Evolutionary conservation across 768 basidiomycete genomes (phyloP).

Genomic region (Trametes gibbosa): DNA sequence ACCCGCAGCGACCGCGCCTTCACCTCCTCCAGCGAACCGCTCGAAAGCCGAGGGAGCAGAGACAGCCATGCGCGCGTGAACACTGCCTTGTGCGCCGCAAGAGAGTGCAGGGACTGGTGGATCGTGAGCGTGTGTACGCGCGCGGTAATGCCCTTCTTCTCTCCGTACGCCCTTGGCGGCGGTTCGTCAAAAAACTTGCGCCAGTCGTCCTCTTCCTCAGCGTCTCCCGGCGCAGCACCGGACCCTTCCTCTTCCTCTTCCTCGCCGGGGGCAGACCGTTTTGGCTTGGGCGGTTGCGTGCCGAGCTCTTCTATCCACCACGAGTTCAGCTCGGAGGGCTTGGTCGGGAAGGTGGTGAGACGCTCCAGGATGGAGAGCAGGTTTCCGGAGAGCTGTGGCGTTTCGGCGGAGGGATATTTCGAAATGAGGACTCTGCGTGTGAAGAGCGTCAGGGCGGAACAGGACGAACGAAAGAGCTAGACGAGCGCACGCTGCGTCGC

Average conservation of each 20-base stretch:
- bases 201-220: constrained; percentile 62
- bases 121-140: constrained; percentile 66
- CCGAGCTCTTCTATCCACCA: constrained; percentile 81
- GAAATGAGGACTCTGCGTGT: constrained; percentile 31
- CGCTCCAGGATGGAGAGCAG: constrained; percentile 38
- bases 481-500: constrained; percentile 63
- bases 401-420: constrained; percentile 28
- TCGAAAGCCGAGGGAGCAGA: constrained; percentile 59
- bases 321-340: constrained; percentile 60
- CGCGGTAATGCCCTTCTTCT: constrained; percentile 34
- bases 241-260: constrained; percentile 32
- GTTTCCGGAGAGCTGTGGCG: constrained; percentile 30
- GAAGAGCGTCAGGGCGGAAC: too few species aligned
- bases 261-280: constrained; percentile 10
- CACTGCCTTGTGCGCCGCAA: constrained; percentile 74
- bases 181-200: constrained; percentile 79
- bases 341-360: constrained; percentile 73
- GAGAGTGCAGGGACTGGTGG: constrained; percentile 74
- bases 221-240: constrained; percentile 37
- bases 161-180: constrained; percentile 27
- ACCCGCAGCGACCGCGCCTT: constrained; percentile 49
- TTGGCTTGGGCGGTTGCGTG: constrained; percentile 38
- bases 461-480: too few species aligned
- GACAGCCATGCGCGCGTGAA: constrained; percentile 82
- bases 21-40: constrained; percentile 32